phyloP scores from a whole-genome alignment of 169 alveolate genomes.

The Eimeria tenella region DNA sequence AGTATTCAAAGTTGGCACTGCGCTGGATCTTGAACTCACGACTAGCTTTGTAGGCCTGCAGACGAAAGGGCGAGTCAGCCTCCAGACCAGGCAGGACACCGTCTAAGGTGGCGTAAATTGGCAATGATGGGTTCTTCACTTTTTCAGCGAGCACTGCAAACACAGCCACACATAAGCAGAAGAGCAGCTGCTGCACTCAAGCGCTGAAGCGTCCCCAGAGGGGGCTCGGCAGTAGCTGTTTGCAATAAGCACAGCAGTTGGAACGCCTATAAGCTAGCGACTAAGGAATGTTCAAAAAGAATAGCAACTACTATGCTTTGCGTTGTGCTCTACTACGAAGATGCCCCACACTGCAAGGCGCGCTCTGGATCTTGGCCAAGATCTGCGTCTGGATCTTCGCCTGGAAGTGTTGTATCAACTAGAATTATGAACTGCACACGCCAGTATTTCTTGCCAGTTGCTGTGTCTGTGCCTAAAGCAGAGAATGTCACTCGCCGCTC shows the following conservation, averaged over 20 bases:
- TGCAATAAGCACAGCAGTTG: no score
- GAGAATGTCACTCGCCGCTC: slow-evolving; percentile 37
- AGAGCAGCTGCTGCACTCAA: background rate
- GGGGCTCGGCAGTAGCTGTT: no score
- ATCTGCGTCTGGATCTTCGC: slow-evolving; percentile 1
- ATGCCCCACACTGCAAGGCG: background rate
- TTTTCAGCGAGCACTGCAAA: slow-evolving; percentile 31
- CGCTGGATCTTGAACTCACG: background rate
- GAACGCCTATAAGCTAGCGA: no score
- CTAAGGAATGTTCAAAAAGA: no score
- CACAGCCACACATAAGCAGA: background rate
- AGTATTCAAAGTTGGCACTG: background rate
- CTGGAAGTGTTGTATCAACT: slow-evolving; percentile 19
- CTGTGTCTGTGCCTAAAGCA: background rate
- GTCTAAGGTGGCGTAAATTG: background rate
- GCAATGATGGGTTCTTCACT: background rate
- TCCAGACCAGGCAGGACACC: slow-evolving; percentile 23
- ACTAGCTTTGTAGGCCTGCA: slow-evolving; percentile 36
- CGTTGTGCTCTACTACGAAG: background rate
- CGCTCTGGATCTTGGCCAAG: slow-evolving; percentile 34
- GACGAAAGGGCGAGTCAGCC: slow-evolving; percentile 6
- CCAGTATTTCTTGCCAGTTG: slow-evolving; percentile 40
- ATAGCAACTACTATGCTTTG: background rate
- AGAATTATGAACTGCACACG: slow-evolving; percentile 17
- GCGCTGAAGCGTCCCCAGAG: no score